Base-by-base conservation (phyloP, 345 rosid species). In the Arabis hirsuta region DNA sequence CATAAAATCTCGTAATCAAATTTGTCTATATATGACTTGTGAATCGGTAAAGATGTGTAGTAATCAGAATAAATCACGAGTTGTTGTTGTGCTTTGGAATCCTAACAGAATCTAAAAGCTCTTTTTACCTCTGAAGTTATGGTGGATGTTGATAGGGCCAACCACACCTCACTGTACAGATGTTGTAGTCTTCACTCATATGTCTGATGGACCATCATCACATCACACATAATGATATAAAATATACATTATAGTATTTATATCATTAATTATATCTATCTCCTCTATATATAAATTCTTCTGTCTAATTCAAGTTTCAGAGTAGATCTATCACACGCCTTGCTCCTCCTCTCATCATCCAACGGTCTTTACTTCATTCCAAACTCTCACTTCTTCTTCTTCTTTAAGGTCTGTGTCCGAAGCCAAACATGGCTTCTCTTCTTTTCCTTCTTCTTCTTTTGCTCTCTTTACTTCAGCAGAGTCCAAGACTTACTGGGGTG, bases 401-500 rank as follows among this genome's bases (percentile, higher is more conserved):
- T 27, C 19, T 56, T 51, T 45, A 24, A 51, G 6, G 36, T 32
- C 6, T 12, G 11, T 20, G 6, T 29, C 34, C 56, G 54, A 14
- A 53, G 27, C 64, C 43, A 61, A 47, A 44, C 47, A 59, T 62
- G 16, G 65, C 55, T 72, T 76, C 72, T 52, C 73, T 81, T 12
- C 39, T 81, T 46, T 55, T 32, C 11, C 55, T 79, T 62, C 5
- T 77, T 9, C 41, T 71, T 39, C 2, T 69, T 14, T 7, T 79
- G 38, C 8, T 62, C 22, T 20, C 27, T 42, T 76, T 12, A 42
- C 13, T 36, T 27, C 9, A 31, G 76, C 60, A 12, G 84, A 85
- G 53, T 82, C 89, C 19, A 82, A 78, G 73, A 90, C 97, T 0
- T 78, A 65, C 62, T 82, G 85, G 91, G 82, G 62, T 71, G 97